A percentile compares a stretch with the other conserved stretches of the same genome.
Conservation (phyloP, 495 filamentous ascomycete genomes). For the Lophiotrema nucula region DNA sequence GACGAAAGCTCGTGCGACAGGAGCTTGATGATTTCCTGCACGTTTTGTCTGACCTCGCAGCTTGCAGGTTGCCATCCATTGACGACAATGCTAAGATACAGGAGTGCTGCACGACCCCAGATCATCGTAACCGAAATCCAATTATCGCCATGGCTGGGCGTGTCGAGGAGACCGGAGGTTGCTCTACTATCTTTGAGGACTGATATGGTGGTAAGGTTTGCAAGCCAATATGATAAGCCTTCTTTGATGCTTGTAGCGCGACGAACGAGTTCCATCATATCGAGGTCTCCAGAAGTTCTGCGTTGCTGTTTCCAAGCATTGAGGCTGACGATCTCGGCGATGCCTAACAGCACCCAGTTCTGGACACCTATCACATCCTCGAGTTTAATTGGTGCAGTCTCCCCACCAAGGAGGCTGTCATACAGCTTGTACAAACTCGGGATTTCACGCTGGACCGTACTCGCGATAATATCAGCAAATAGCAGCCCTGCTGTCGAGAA, state of each 20-base stretch:
- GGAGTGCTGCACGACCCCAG: conserved; percentile 51
- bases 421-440: conserved; percentile 47
- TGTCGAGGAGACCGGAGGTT: background rate
- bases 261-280: conserved; percentile 47
- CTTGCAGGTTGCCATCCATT: conserved; percentile 54
- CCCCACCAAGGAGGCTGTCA: conserved; percentile 40
- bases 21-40: conserved; percentile 40
- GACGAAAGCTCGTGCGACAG: conserved; percentile 23
- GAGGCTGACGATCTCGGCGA: conserved; percentile 51
- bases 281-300: conserved; percentile 45
- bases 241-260: conserved; percentile 46
- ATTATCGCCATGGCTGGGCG: no score
- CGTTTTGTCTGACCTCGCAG: conserved; percentile 42
- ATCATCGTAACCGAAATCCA: conserved; percentile 35
- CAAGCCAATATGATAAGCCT: conserved; percentile 36
- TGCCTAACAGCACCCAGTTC: conserved; percentile 49
- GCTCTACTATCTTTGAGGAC: background rate
- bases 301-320: conserved; percentile 52
- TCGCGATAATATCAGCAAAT: conserved; percentile 52
- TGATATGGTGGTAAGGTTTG: no score
- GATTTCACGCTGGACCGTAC: conserved; percentile 42
- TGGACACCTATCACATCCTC: conserved; percentile 46
- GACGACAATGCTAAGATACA: conserved; percentile 52
- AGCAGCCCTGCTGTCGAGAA: conserved; percentile 54
- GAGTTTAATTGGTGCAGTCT: conserved; percentile 39